Evolutionary conservation across 2,329 filamentous ascomycete species (phyloP), one percentile per base, ranked within the genome.

Genomic region (Colletotrichum sp.): DNA sequence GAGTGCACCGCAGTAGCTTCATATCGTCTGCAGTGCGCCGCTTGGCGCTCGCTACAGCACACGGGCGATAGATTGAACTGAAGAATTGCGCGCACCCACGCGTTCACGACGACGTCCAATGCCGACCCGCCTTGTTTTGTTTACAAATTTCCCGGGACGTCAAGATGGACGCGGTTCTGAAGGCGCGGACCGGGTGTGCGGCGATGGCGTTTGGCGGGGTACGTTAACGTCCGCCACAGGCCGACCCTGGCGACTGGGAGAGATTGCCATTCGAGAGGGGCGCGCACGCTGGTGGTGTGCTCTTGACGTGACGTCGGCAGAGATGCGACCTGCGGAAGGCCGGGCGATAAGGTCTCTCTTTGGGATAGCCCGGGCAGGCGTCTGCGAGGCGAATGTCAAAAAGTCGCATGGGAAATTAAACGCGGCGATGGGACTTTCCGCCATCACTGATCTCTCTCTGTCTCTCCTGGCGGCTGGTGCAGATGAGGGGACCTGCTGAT

Each of bases 81-180:
- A 21, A 59, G 24, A 43, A 28, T 6, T 36, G 18, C 18, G 30
- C 15, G 26, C 36, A 32, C n/a, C 55, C 28, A 34, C 21, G 30
- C 39, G 36, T 24, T 24, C 21, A 32, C 16, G 13, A 30, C 8
- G 43, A 39, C 24, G 39, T 32, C 24, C 13, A 39, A 55, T 64
- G 28, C 57, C 21, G 30, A 6, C 21, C 30, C 18, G 55, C 13
- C 39, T 60, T 61, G 61, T 72, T 72, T 74, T 72, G 68, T 72
- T 72, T 72, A 75, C 70, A 43, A 73, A 75, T 75, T 52, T 75
- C 70, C 57, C 21, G 26, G 55, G 60, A 73, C 36, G 43, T 68
- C 57, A 36, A 28, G 26, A 60, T 52, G 63, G 57, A 67, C 73
- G 57, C 70, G 69, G 64, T 68, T 16, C n/a, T 52, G 26, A 64